A percentile compares a stretch with the other conserved stretches of the same genome.
These are phyloP conservation scores for Metschnikowia santaceciliae DNA, from an alignment of 805 yeast genomes.

Conservation along the genomic window DNA sequence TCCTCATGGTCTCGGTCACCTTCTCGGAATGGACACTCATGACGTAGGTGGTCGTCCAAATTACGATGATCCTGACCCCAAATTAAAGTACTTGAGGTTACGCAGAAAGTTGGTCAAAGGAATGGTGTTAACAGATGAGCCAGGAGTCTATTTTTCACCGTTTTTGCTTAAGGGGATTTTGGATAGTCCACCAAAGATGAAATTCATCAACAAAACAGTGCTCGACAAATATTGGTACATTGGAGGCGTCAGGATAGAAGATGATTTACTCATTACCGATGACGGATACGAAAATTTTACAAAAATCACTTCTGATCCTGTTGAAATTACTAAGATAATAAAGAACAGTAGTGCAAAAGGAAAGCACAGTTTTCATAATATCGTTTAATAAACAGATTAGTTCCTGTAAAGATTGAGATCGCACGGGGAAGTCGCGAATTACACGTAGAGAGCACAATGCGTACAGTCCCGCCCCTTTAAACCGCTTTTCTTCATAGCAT, in stretches of 20 bases:
- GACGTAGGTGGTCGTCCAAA: slow-evolving; percentile 90
- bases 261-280: slow-evolving; percentile 76
- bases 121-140: slow-evolving; percentile 93
- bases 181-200: slow-evolving; percentile 42
- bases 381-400: slow-evolving; percentile 21
- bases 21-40: slow-evolving; percentile 92
- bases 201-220: slow-evolving; percentile 60
- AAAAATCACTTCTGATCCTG: slow-evolving; percentile 78
- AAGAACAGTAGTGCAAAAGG: slow-evolving; percentile 63
- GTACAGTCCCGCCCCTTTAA: background rate
- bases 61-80: slow-evolving; percentile 77
- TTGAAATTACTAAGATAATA: slow-evolving; percentile 75
- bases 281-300: slow-evolving; percentile 81
- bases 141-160: slow-evolving; percentile 89
- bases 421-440: slow-evolving; percentile 3
- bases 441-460: background rate
- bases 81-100: slow-evolving; percentile 72
- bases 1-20: slow-evolving; percentile 96
- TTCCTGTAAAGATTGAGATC: background rate
- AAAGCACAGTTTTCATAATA: slow-evolving; percentile 57
- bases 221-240: slow-evolving; percentile 77
- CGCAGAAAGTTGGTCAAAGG: slow-evolving; percentile 67
- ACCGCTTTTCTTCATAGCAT: slow-evolving; percentile 1
- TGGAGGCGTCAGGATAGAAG: slow-evolving; percentile 98
- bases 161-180: slow-evolving; percentile 66